Percentiles rank a stretch among this genome's conserved stretches.
Evolutionary conservation across 805 yeast species (phyloP).

Genomic region (Kuraishia floccosa): DNA sequence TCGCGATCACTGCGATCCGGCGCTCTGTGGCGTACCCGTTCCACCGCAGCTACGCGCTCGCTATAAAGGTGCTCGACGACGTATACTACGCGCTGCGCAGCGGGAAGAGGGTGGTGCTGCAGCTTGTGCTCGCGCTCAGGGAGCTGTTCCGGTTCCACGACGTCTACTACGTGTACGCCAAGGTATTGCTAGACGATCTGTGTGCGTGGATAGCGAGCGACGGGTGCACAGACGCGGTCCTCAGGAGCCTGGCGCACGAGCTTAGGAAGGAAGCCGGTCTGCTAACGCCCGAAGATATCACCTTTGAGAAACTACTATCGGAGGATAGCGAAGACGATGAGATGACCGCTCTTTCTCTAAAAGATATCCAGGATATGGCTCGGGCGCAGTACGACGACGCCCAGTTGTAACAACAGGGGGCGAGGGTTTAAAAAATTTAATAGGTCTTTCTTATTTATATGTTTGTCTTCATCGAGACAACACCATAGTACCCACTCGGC

Average conservation of each 20-base stretch:
- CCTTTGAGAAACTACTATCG: conserved; percentile 38
- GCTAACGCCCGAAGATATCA: conserved; percentile 32
- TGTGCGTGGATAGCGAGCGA: conserved; percentile 62
- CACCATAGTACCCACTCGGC: too few species aligned
- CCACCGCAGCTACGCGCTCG: conserved; percentile 57
- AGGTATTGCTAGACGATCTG: conserved; percentile 66
- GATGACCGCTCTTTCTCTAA: conserved; percentile 13
- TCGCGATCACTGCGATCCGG: conserved; percentile 52
- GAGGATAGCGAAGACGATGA: conserved; percentile 11
- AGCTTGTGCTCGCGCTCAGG: conserved; percentile 45
- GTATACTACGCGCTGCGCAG: conserved; percentile 50
- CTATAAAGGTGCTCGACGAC: conserved; percentile 62
- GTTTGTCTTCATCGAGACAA: too few species aligned
- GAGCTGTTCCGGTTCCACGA: conserved; percentile 78
- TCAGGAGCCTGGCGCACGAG: conserved; percentile 60
- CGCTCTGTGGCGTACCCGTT: conserved; percentile 75
- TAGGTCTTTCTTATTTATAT: too few species aligned
- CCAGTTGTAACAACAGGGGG: neutral
- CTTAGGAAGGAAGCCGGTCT: conserved; percentile 29
- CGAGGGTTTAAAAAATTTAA: neutral
- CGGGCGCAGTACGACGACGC: too few species aligned
- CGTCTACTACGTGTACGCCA: conserved; percentile 74
- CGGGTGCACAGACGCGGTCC: conserved; percentile 42
- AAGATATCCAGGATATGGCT: conserved; percentile 45
- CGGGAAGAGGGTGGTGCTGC: conserved; percentile 60